Conservation (phyloP, 1,139 yeast species). For the Geotrichum bryndzae region DNA sequence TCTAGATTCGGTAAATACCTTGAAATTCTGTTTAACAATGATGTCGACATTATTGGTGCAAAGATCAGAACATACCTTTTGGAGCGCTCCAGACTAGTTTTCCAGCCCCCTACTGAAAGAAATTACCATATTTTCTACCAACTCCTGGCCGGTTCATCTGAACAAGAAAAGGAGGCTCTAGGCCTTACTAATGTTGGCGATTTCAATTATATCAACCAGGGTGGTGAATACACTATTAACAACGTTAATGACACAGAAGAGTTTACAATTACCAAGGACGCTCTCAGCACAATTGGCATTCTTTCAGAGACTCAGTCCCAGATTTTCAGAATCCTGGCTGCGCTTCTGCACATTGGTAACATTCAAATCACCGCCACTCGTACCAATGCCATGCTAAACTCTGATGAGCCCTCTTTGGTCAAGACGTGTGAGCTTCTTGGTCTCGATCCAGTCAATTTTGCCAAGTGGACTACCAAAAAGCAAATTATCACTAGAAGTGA, state of each 20-base stretch:
- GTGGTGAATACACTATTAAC: slow-evolving; percentile 68
- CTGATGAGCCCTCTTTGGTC: slow-evolving; percentile 79
- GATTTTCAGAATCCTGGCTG: slow-evolving; percentile 78
- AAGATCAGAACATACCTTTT: slow-evolving; percentile 84
- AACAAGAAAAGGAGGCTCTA: slow-evolving; percentile 51
- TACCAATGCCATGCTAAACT: slow-evolving; percentile 71
- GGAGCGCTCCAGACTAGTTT: slow-evolving; percentile 90
- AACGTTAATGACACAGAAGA: slow-evolving; percentile 82
- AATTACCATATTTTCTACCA: slow-evolving; percentile 96
- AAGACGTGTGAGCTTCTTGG: slow-evolving; percentile 85
- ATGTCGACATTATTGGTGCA: slow-evolving; percentile 84
- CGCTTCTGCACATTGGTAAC: slow-evolving; percentile 88
- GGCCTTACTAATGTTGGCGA: slow-evolving; percentile 56
- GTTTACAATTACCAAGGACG: slow-evolving; percentile 65
- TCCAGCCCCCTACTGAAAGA: slow-evolving; percentile 83
- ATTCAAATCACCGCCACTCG: slow-evolving; percentile 82
- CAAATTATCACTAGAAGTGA: slow-evolving; percentile 92
- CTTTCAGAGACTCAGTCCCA: slow-evolving; percentile 51
- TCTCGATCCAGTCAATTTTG: slow-evolving; percentile 63
- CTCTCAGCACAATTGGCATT: slow-evolving; percentile 76
- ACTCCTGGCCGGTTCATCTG: slow-evolving; percentile 68
- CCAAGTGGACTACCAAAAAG: slow-evolving; percentile 90
- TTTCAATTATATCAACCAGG: slow-evolving; percentile 83
- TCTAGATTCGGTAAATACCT: slow-evolving; percentile 95
- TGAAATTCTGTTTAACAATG: slow-evolving; percentile 75